These are phyloP conservation scores for Neurospora sp. DNA, from an alignment of 495 filamentous ascomycete species.

Conservation along the genomic window DNA sequence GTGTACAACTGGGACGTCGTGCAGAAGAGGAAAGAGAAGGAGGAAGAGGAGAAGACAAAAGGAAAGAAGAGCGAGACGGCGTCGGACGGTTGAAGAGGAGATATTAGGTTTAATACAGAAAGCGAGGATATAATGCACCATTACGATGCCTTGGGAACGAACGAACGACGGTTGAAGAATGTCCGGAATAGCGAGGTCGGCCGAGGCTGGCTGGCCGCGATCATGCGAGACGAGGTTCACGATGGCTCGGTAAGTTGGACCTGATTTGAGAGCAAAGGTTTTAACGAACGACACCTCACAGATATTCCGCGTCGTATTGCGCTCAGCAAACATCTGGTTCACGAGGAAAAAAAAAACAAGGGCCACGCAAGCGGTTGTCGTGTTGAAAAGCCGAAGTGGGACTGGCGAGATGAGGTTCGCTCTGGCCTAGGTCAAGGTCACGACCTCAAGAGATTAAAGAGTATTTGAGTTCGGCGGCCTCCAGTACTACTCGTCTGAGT, in stretches of 20 bases:
- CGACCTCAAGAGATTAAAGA: background rate
- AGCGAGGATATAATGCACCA: background rate
- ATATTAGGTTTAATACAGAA: background rate
- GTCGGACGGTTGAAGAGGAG: slow-evolving; percentile 10
- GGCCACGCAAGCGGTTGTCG: background rate
- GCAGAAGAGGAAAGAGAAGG: slow-evolving; percentile 84
- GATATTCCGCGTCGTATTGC: background rate
- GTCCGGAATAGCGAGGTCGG: background rate
- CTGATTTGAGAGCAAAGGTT: background rate
- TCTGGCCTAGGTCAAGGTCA: background rate
- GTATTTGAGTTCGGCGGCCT: background rate
- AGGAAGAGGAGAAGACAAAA: slow-evolving; percentile 44
- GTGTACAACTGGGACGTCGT: slow-evolving; percentile 99
- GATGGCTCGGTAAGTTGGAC: background rate
- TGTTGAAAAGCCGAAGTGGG: background rate
- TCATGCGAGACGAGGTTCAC: background rate
- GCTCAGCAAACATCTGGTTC: background rate
- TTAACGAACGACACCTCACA: background rate
- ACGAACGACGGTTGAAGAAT: background rate
- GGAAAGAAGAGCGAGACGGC: slow-evolving; percentile 22
- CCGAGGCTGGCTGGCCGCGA: background rate
- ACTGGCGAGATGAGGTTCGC: background rate
- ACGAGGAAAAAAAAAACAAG: background rate
- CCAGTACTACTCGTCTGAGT: too few relatives aligned
- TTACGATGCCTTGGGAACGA: background rate